Base-by-base conservation (phyloP, 331 rosid species). In the Stylosanthes scabra region DNA sequence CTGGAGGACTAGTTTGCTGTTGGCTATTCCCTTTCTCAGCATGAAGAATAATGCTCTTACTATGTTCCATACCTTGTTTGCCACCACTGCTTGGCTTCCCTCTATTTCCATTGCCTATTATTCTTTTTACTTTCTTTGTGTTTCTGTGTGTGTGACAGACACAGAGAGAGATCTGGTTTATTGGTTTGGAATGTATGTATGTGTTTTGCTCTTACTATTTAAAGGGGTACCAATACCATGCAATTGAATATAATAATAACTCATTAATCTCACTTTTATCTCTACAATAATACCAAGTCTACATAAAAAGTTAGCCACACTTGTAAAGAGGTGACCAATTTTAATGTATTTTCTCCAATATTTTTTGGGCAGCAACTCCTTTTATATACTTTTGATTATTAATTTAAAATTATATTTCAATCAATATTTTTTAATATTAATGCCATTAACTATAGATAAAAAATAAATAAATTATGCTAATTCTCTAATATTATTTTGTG, bases 61-160 rank as follows among this genome's bases (percentile, higher is more conserved):
- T 13, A 87, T 80, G 83, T 74, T 87, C 97, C 97, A 83, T 39
- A 91, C 59, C 79, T 90, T 94, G 84, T 88, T 91, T 47, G 77
- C 90, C 59, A 74, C 87, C 74, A 66, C 72, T 3, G 83, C 73
- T n/a, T 83, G 71, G 46, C 80, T 83, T 41, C 71, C 42, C 34
- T 88, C 93, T 34, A 84, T 83, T 78, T 91, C 99, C 97, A 90
- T 94, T 77, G 47, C 59, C 60, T n/a, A n/a, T n/a, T 67, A 28
- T 11, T 60, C 13, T 1, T 46, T 70, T 3, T 7, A 14, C 6
- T 11, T 10, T 11, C 13, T 10, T 11, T 46, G n/a, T 11, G 9
- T 45, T 4, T 11, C 4, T 46, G 13, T 46, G 51, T 2, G 13
- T 11, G 63, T 9, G 60, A n/a, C n/a, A 9, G 78, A 9, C 37